Base-by-base conservation (phyloP, 2,329 filamentous ascomycete genomes). In the Cladosporium sp. region DNA sequence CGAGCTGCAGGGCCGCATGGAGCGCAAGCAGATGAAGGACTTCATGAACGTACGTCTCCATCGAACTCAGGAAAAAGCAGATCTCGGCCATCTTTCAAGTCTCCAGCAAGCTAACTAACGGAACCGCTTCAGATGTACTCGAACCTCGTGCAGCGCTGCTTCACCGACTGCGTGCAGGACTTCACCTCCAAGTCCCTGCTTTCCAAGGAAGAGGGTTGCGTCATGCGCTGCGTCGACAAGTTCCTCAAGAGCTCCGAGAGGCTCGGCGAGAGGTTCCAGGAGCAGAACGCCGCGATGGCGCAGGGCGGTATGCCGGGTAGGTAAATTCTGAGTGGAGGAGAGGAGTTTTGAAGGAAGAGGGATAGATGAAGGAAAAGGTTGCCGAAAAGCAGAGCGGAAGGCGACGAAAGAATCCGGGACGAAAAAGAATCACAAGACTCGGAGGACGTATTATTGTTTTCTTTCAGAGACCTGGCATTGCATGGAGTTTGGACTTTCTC, bases 21-120 rank as follows among this genome's bases (percentile, higher is more conserved):
- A 97, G 78, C 88, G 88, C 76, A 95, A 93, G 75, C 93, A 99
- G 76, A 89, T 99, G 80, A 96, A 96, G 77, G 92, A 97, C 70
- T 97, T 99, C 70, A 96, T 97, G 86, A 88, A 83, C 65, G 93
- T 97, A 80, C 63, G 89, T 79, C 51, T 32, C 22, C 22, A 4
- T 4, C 22, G 29, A 12, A 27, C 22, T n/a, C n/a, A n/a, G n/a
- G n/a, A n/a, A n/a, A n/a, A n/a, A n/a, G n/a, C n/a, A n/a, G n/a
- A n/a, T n/a, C n/a, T n/a, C n/a, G n/a, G n/a, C n/a, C n/a, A n/a
- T n/a, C n/a, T n/a, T n/a, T 34, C 30, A 34, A 8, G n/a, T 36
- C 32, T 12, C 17, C 32, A 13, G 4, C 32, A 36, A 3, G 32
- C 32, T 15, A n/a, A n/a, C n/a, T n/a, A n/a, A n/a, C n/a, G n/a